These are phyloP conservation scores for Acer campestre DNA, from an alignment of 345 rosid genomes.

Conservation along the genomic window DNA sequence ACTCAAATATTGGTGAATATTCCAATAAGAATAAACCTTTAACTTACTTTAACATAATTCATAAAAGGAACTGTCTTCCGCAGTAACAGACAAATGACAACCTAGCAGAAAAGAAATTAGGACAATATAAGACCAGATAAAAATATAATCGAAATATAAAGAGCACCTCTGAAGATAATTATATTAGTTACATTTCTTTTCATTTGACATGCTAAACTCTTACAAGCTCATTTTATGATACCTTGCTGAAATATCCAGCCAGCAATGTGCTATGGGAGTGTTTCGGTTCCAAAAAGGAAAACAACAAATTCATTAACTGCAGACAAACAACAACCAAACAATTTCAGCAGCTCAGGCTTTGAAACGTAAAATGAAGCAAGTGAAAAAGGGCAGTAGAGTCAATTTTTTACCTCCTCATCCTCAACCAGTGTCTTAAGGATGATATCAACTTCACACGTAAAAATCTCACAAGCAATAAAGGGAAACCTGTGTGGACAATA, in stretches of 20 bases:
- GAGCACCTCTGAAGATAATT: conserved; percentile 3
- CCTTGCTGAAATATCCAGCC: conserved; percentile 98
- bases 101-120: conserved; percentile 48
- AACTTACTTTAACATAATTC: conserved; percentile 73
- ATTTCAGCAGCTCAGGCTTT: conserved; percentile 17
- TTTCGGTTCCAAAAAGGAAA: conserved; percentile 76
- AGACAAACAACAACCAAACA: conserved; percentile 25
- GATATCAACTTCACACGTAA: conserved; percentile 92
- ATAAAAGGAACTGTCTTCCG: conserved; percentile 84
- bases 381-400: conserved; percentile 4
- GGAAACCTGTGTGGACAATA: conserved; percentile 60
- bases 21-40: background rate
- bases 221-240: conserved; percentile 31
- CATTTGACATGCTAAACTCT: conserved; percentile 9
- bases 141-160: background rate
- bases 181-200: conserved; percentile 11
- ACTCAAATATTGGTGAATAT: background rate
- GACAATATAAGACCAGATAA: conserved; percentile 7
- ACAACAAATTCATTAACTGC: conserved; percentile 87
- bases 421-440: conserved; percentile 89
- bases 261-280: conserved; percentile 62
- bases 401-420: conserved; percentile 73
- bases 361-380: conserved; percentile 9
- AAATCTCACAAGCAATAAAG: conserved; percentile 88
- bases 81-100: conserved; percentile 74